Evolutionary conservation across 768 basidiomycete genomes (phyloP).

Genomic region (Multifurca ochricompacta): DNA sequence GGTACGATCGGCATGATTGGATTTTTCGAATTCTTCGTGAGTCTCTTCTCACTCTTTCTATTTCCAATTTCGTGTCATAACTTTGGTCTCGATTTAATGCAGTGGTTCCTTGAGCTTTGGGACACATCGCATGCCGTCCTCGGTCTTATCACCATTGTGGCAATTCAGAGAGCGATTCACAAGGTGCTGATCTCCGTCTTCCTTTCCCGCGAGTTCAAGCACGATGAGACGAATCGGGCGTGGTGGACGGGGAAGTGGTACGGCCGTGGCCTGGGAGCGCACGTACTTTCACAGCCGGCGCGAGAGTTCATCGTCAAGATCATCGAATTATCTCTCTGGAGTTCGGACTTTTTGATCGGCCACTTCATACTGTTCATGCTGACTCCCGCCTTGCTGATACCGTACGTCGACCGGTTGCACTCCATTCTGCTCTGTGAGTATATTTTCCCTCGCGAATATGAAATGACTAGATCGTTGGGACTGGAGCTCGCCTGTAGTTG

Average conservation of each 20-base stretch:
- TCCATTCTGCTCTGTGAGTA: constrained; percentile 90
- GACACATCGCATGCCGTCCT: constrained; percentile 94
- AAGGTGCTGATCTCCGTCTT: constrained; percentile 93
- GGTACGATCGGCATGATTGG: constrained; percentile 82
- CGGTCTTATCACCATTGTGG: constrained; percentile 82
- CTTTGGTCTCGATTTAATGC: not conserved
- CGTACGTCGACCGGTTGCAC: constrained; percentile 82
- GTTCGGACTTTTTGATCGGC: constrained; percentile 85
- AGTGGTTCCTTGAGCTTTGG: constrained; percentile 98
- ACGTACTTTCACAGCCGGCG: constrained; percentile 90
- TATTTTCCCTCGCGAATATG: not conserved
- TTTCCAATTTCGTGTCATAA: not conserved
- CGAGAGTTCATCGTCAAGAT: constrained; percentile 98
- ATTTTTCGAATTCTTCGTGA: constrained; percentile 93
- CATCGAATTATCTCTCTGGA: constrained; percentile 96
- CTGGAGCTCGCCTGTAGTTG: too few species aligned
- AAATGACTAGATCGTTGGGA: constrained; percentile 22
- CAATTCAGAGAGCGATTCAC: constrained; percentile 86
- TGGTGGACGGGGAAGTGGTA: constrained; percentile 99
- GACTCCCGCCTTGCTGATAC: constrained; percentile 77
- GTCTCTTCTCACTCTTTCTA: constrained; percentile 27
- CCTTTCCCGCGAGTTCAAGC: constrained; percentile 95
- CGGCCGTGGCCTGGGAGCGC: constrained; percentile 84
- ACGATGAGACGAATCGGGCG: constrained; percentile 95
- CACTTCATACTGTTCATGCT: constrained; percentile 83